phyloP scores from a whole-genome alignment of 2,329 filamentous ascomycete genomes.

The Clonostachys chloroleuca region DNA sequence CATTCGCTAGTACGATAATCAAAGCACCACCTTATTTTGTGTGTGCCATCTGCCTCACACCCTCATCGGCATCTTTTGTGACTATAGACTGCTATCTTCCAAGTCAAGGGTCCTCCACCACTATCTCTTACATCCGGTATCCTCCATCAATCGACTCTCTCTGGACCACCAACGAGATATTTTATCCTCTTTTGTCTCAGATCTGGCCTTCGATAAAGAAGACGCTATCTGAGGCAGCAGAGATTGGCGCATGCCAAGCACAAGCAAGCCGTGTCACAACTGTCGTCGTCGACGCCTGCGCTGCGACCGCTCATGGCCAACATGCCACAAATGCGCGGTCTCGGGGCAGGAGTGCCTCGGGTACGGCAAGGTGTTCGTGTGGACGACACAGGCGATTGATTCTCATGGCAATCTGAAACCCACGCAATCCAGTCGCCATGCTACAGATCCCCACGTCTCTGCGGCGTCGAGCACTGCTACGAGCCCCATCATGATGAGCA shows the following conservation, averaged over 20 bases:
- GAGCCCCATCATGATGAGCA: not conserved
- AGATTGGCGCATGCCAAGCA: constrained; percentile 9
- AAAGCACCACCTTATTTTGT: no score
- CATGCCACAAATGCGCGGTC: constrained; percentile 53
- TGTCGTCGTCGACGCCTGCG: constrained; percentile 56
- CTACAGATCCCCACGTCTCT: not conserved
- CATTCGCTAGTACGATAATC: no score
- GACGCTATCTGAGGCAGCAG: not conserved
- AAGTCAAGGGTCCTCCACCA: not conserved
- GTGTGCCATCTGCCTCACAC: no score
- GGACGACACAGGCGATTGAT: constrained; percentile 46
- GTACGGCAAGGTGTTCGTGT: constrained; percentile 56
- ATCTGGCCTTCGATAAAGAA: not conserved
- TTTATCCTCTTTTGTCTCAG: not conserved
- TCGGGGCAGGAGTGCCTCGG: constrained; percentile 55
- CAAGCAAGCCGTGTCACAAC: constrained; percentile 51
- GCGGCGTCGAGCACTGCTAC: not conserved
- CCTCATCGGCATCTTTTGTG: no score
- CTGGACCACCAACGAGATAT: not conserved
- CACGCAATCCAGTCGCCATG: not conserved
- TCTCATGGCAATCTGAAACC: constrained; percentile 32
- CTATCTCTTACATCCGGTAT: constrained; percentile 4
- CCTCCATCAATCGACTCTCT: not conserved
- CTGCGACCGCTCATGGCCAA: constrained; percentile 56
- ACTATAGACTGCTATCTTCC: no score